phyloP scores from a whole-genome alignment of 2,329 filamentous ascomycete species.

The Bipolaris gigantea region DNA sequence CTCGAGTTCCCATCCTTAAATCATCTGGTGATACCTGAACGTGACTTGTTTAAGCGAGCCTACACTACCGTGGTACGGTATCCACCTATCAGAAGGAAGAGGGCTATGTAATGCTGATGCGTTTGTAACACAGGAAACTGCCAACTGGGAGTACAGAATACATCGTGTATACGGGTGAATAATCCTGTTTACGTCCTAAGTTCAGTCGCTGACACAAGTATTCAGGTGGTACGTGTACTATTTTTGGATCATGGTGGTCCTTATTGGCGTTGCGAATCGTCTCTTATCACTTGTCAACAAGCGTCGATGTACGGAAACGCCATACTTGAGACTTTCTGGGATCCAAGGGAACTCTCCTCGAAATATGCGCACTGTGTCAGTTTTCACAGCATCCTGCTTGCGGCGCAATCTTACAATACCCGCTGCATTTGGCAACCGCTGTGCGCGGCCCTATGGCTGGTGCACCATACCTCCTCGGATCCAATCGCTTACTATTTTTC shows the following conservation, averaged over 20 bases:
- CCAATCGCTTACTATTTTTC: conserved; percentile 49
- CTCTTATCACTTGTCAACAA: conserved; percentile 23
- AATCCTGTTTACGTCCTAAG: not conserved
- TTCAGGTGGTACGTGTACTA: conserved; percentile 37
- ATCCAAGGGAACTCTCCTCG: not conserved
- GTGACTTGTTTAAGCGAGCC: conserved; percentile 27
- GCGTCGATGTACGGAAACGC: conserved; percentile 10
- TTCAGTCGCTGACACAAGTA: not conserved
- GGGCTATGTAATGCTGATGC: not conserved
- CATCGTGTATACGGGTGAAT: conserved; percentile 36
- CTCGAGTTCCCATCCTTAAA: conserved; percentile 17
- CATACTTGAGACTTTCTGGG: conserved; percentile 6
- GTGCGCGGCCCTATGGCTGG: conserved; percentile 47
- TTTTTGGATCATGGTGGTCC: conserved; percentile 35
- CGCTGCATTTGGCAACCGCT: conserved; percentile 48
- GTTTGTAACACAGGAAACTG: conserved; percentile 24
- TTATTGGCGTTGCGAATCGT: conserved; percentile 28
- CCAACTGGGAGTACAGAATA: conserved; percentile 33
- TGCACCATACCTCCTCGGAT: conserved; percentile 54
- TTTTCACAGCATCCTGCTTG: conserved; percentile 16
- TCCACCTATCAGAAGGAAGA: not conserved
- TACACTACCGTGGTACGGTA: conserved; percentile 35
- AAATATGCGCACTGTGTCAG: not conserved
- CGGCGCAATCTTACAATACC: conserved; percentile 48
- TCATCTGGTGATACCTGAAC: conserved; percentile 28